A percentile compares a stretch with the other conserved stretches of the same genome.
phyloP scores from a whole-genome alignment of 2,329 filamentous ascomycete species.

The Hypocreales sp. region DNA sequence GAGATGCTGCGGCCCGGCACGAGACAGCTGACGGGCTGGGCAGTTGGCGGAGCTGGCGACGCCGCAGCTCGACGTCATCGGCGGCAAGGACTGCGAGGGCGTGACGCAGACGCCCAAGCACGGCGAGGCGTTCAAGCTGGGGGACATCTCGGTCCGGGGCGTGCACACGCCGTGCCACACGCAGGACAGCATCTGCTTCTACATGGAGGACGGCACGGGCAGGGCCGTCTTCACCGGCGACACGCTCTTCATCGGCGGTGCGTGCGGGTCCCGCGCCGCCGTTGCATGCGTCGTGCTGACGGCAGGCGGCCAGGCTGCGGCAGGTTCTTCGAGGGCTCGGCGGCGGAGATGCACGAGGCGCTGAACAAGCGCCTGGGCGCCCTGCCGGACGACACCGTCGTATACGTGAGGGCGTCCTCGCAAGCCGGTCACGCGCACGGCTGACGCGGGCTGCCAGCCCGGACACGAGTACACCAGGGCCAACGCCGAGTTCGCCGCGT shows the following conservation, averaged over 20 bases:
- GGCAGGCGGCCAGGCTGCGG: constrained; percentile 56
- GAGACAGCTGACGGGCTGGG: constrained; percentile 1
- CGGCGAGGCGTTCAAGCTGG: constrained; percentile 66
- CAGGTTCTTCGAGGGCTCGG: constrained; percentile 85
- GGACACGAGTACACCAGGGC: constrained; percentile 98
- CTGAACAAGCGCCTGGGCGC: constrained; percentile 71
- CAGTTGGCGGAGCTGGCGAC: constrained; percentile 31
- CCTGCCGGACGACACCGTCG: constrained; percentile 78
- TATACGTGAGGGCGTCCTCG: constrained; percentile 49
- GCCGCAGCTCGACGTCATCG: constrained; percentile 59
- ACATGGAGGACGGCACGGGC: constrained; percentile 61
- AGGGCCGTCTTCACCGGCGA: constrained; percentile 89
- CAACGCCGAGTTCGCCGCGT: constrained; percentile 78
- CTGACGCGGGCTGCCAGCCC: constrained; percentile 34
- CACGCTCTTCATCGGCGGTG: constrained; percentile 86
- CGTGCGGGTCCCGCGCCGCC: constrained; percentile 1
- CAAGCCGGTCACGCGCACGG: neutral
- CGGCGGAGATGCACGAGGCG: constrained; percentile 83
- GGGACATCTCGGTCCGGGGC: constrained; percentile 66
- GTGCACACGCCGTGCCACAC: constrained; percentile 97
- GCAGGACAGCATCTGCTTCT: constrained; percentile 95
- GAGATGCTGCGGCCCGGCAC: too few species aligned
- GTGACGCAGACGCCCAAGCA: constrained; percentile 67
- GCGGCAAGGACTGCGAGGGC: constrained; percentile 69
- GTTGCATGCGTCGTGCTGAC: neutral